Conservation (phyloP, 2,329 filamentous ascomycete species). For the Neodidymelliopsis sp. region DNA sequence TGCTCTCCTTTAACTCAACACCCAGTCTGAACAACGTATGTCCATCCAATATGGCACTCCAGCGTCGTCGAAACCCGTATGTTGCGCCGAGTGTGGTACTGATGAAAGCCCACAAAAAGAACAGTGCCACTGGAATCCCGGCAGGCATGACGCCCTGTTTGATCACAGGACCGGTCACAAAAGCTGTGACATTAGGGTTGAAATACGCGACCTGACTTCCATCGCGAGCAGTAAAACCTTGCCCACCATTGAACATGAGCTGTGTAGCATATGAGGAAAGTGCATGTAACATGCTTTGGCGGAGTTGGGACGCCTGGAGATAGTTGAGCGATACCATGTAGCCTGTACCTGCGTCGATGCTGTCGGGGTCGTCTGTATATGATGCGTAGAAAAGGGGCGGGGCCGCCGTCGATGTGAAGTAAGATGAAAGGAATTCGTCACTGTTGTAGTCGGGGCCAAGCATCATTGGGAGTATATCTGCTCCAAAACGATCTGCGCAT, state of each 20-base stretch:
- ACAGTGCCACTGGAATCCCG: background rate
- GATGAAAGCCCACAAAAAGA: constrained; percentile 6
- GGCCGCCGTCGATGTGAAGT: constrained; percentile 11
- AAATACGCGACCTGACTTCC: background rate
- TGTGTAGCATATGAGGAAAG: constrained; percentile 12
- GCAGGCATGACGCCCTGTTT: constrained; percentile 9
- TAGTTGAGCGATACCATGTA: constrained; percentile 4
- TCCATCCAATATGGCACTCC: constrained; percentile 17
- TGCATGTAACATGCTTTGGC: constrained; percentile 6
- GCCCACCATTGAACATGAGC: constrained; percentile 15
- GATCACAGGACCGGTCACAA: constrained; percentile 5
- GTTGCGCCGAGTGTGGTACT: constrained; percentile 1
- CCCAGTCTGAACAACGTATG: constrained; percentile 17
- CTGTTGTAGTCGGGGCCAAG: background rate
- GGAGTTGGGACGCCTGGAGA: constrained; percentile 6
- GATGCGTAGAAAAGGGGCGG: constrained; percentile 8
- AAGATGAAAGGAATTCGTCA: background rate
- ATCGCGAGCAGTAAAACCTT: constrained; percentile 7
- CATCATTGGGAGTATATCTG: background rate
- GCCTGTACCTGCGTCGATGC: background rate
- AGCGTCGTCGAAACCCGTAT: constrained; percentile 15
- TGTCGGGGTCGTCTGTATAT: background rate
- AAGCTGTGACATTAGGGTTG: constrained; percentile 8
- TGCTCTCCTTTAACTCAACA: background rate
- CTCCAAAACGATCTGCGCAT: constrained; percentile 5